phyloP scores from a whole-genome alignment of 805 yeast species.

The Starmerella cellae region DNA sequence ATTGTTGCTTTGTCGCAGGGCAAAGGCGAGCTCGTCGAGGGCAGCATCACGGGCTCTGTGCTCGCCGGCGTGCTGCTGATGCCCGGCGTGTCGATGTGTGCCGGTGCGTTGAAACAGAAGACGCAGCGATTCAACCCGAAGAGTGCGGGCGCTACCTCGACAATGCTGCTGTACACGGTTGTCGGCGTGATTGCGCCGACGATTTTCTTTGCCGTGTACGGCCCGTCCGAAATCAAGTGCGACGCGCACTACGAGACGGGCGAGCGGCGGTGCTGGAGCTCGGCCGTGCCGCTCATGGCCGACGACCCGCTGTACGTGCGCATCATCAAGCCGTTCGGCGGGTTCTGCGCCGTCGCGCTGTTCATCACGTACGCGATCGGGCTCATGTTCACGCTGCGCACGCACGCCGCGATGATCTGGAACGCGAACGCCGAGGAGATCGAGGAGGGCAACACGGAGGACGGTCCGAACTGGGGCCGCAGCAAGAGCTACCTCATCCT shows the following conservation, averaged over 20 bases:
- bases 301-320: slow-evolving; percentile 51
- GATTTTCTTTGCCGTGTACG: slow-evolving; percentile 76
- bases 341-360: slow-evolving; percentile 64
- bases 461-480: slow-evolving; percentile 91
- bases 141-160: slow-evolving; percentile 92
- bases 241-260: background rate
- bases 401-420: slow-evolving; percentile 97
- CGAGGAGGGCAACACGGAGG: slow-evolving; percentile 50
- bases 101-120: slow-evolving; percentile 84
- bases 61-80: slow-evolving; percentile 80
- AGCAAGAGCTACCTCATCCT: slow-evolving; percentile 69
- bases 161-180: slow-evolving; percentile 84
- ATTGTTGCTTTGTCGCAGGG: slow-evolving; percentile 79
- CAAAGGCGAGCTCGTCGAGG: slow-evolving; percentile 85
- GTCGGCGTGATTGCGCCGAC: slow-evolving; percentile 90
- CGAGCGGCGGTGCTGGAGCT: slow-evolving; percentile 37
- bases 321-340: slow-evolving; percentile 69
- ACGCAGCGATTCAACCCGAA: slow-evolving; percentile 93
- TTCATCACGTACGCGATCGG: slow-evolving; percentile 81
- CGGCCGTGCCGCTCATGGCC: slow-evolving; percentile 55
- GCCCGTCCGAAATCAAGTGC: slow-evolving; percentile 69
- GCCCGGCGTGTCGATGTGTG: slow-evolving; percentile 95
- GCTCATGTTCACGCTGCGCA: slow-evolving; percentile 79
- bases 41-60: slow-evolving; percentile 87
- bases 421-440: slow-evolving; percentile 37